A percentile compares a stretch with the other conserved stretches of the same genome.
phyloP scores from a whole-genome alignment of 2,329 filamentous ascomycete species.

The Colletotrichum spaethianum region DNA sequence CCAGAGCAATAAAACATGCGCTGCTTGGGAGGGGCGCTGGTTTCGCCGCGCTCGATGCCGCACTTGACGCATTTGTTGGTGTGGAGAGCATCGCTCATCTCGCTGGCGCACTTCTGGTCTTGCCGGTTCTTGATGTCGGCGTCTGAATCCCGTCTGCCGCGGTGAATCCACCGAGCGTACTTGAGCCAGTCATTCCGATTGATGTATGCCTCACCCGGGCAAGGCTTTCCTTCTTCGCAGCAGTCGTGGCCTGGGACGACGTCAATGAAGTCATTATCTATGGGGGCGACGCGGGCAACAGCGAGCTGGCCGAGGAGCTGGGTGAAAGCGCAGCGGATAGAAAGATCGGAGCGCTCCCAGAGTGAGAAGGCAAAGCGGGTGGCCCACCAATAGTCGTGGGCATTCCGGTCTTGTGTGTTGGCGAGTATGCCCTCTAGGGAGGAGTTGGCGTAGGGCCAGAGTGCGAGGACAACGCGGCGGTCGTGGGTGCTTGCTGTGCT shows the following conservation, averaged over 20 bases:
- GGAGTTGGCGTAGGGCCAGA: slow-evolving; percentile 41
- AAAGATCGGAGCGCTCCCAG: slow-evolving; percentile 23
- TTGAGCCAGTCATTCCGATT: slow-evolving; percentile 25
- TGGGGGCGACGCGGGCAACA: neutral
- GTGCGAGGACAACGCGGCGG: slow-evolving; percentile 21
- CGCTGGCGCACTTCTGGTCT: neutral
- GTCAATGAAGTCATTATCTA: neutral
- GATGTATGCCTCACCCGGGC: neutral
- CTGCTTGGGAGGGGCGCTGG: neutral
- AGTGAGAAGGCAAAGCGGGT: slow-evolving; percentile 35
- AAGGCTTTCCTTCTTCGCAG: neutral
- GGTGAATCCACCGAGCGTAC: slow-evolving; percentile 30
- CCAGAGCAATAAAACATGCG: slow-evolving; percentile 29
- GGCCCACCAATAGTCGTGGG: slow-evolving; percentile 33
- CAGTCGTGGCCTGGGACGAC: neutral
- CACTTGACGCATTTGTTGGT: slow-evolving; percentile 11
- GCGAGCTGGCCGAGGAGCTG: slow-evolving; percentile 33
- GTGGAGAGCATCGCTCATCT: neutral
- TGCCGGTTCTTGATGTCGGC: neutral
- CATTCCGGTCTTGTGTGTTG: slow-evolving; percentile 5
- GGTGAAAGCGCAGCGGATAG: slow-evolving; percentile 32
- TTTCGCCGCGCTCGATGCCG: neutral
- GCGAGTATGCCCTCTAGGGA: slow-evolving; percentile 18
- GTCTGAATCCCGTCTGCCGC: slow-evolving; percentile 29
- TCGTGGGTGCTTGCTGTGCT: neutral